Conservation (phyloP, 2,329 filamentous ascomycete species). For the Periglandula ipomoeae region DNA sequence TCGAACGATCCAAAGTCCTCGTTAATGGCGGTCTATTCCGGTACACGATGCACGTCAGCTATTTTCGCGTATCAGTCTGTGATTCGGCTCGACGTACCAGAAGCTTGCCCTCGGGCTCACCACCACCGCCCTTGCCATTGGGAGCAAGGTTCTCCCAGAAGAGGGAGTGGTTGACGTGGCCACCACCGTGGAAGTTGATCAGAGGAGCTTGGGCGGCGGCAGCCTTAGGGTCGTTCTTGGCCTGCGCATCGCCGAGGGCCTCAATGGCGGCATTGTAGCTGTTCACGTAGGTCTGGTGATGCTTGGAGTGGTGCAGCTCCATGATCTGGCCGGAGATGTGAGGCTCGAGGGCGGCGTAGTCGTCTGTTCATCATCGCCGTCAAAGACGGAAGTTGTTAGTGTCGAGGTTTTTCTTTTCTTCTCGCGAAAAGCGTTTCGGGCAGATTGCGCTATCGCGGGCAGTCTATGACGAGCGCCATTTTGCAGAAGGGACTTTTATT, state of each 20-base stretch:
- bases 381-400: not conserved
- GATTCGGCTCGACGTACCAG: constrained; percentile 27
- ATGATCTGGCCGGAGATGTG: constrained; percentile 83
- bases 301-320: constrained; percentile 90
- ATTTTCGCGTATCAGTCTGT: constrained; percentile 32
- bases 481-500: not conserved
- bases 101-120: constrained; percentile 54
- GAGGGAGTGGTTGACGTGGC: constrained; percentile 77
- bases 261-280: constrained; percentile 74
- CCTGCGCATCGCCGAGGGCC: constrained; percentile 56
- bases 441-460: not conserved
- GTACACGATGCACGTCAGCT: not conserved
- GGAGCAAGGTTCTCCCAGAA: constrained; percentile 80
- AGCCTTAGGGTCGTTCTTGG: constrained; percentile 48
- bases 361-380: constrained; percentile 47
- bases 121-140: constrained; percentile 50
- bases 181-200: constrained; percentile 75
- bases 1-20: constrained; percentile 59
- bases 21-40: constrained; percentile 45
- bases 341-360: constrained; percentile 90
- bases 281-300: constrained; percentile 91
- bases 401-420: too few relatives aligned
- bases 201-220: constrained; percentile 41
- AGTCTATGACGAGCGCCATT: not conserved
- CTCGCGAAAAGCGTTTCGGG: not conserved